Percentiles rank a stretch among this genome's conserved stretches.
Conservation (phyloP, 805 yeast species). For the Millerago galiae region DNA sequence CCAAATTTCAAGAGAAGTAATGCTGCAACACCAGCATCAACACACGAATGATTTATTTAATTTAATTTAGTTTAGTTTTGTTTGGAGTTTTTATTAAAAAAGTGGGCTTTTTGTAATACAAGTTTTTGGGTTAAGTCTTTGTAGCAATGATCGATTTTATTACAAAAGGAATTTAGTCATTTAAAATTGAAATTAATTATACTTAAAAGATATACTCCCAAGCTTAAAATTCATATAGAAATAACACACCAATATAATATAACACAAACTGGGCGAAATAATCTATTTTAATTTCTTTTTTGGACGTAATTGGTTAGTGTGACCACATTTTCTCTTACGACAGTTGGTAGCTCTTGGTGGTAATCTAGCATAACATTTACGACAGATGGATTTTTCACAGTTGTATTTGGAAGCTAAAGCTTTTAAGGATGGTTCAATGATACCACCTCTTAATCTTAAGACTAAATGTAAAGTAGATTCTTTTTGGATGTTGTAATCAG, state of each 20-base stretch:
- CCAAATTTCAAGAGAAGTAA: slow-evolving; percentile 2
- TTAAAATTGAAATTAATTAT: slow-evolving; percentile 3
- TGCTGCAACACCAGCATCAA: slow-evolving; percentile 2
- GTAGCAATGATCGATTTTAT: not conserved
- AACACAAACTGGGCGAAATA: slow-evolving; percentile 29
- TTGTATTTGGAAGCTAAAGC: slow-evolving; percentile 99
- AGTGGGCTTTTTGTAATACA: not conserved
- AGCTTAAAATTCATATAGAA: slow-evolving; percentile 2
- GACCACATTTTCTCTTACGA: slow-evolving; percentile 99
- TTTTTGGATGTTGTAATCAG: slow-evolving; percentile 99
- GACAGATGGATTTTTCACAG: slow-evolving; percentile 99
- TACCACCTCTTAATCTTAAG: slow-evolving; percentile 97
- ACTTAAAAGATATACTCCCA: slow-evolving; percentile 1
- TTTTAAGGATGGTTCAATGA: slow-evolving; percentile 99
- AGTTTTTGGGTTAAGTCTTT: too few species aligned
- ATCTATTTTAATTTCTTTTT: slow-evolving; percentile 97
- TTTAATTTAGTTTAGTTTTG: not conserved
- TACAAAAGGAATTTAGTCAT: slow-evolving; percentile 2
- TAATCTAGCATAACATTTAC: slow-evolving; percentile 99
- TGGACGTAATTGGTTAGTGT: slow-evolving; percentile 99
- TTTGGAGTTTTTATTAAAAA: not conserved
- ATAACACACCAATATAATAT: slow-evolving; percentile 7
- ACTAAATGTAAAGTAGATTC: slow-evolving; percentile 97
- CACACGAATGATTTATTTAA: not conserved
- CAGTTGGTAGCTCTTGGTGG: slow-evolving; percentile 99